Conservation (phyloP, 805 yeast genomes). For the Metschnikowia dekortorum region DNA sequence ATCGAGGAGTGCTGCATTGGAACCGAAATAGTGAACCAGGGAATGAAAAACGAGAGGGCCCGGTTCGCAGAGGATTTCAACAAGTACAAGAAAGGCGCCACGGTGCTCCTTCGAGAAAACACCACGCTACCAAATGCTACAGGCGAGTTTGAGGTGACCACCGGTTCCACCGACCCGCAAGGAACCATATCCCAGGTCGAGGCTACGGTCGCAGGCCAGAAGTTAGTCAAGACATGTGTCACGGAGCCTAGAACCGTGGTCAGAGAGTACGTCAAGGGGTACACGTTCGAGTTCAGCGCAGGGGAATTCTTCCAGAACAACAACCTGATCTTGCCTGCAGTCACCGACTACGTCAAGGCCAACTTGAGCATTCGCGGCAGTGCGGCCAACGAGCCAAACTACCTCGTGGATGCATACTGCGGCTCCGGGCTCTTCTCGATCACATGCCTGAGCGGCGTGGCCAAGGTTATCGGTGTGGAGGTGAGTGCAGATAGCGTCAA, state of each 20-base stretch:
- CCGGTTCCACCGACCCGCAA: conserved; percentile 42
- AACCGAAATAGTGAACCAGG: conserved; percentile 70
- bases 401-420: conserved; percentile 90
- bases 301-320: conserved; percentile 95
- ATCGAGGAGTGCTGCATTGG: conserved; percentile 94
- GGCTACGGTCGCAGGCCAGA: conserved; percentile 21
- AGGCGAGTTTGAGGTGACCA: conserved; percentile 18
- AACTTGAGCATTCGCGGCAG: conserved; percentile 48
- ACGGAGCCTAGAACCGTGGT: conserved; percentile 77
- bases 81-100: conserved; percentile 71
- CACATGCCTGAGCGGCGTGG: conserved; percentile 77
- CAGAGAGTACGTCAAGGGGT: conserved; percentile 69
- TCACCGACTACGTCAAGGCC: conserved; percentile 74
- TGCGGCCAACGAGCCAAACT: conserved; percentile 38
- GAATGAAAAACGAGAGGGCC: conserved; percentile 64
- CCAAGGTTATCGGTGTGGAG: conserved; percentile 87
- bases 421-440: conserved; percentile 93
- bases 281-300: conserved; percentile 81
- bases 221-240: conserved; percentile 62
- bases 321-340: conserved; percentile 81
- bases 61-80: conserved; percentile 46
- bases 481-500: conserved; percentile 86
- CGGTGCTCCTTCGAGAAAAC: conserved; percentile 78
- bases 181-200: conserved; percentile 28
- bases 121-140: conserved; percentile 41